Base-by-base conservation (phyloP, 2,329 filamentous ascomycete species). In the Macrophomina phaseolina region DNA sequence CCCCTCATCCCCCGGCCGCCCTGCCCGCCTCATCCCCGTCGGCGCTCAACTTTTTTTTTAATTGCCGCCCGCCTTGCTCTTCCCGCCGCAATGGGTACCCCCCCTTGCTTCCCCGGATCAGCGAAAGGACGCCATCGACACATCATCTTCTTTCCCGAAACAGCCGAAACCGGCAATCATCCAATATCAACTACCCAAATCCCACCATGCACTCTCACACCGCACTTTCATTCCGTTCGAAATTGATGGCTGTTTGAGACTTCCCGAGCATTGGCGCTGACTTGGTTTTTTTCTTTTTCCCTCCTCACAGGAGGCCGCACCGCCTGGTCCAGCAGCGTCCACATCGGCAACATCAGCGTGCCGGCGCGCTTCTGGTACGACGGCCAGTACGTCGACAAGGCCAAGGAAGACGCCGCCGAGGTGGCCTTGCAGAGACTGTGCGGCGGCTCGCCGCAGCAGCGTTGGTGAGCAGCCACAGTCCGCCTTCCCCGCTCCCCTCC, bases 311-410 rank as follows among this genome's bases (percentile, higher is more conserved):
- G 77, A 61, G 76, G 76, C 46, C 73, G 77, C 12, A 79, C 77
- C 6, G 77, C 77, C 14, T 79, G 77, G 77, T 74, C 73, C 28
- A 74, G 73, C 61, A 68, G 75, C 46, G 73, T 72, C 14, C 11
- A 67, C 78, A 61, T 72, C 73, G n/a, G 73, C 36, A 67, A 40
- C 14, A 68, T 70, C 1, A 53, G 23, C 62, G 76, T 74, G 53
- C 67, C 71, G 6, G 77, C 77, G 4, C 72, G 73, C n/a, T 79
- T 74, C 68, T 79, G 74, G 74, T 79, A 79, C 68, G 76, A 79
- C 64, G 75, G 75, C 7, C 67, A 68, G 14, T 75, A 73, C 53
- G 68, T 75, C 18, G 71, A 72, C 12, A 74, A 78, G 66, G 76
- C 77, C 7, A 74, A 75, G 49, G 76, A 79, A 61, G 77, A 79